phyloP scores from a whole-genome alignment of 257 asterid genomes.

The Solanum sitiens region DNA sequence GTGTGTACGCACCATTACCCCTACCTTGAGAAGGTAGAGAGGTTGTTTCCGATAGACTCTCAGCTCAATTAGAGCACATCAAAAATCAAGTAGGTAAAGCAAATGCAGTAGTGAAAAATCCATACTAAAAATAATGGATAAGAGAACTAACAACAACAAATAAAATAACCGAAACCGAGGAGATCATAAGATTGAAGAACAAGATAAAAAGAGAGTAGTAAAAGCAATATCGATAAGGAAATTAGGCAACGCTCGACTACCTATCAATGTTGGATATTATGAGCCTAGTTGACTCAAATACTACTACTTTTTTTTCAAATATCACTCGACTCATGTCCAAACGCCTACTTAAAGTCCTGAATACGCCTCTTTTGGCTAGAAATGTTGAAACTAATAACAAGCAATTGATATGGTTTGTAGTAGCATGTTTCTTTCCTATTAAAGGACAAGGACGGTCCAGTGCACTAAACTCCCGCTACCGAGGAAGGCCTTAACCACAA shows the following conservation, averaged over 20 bases:
- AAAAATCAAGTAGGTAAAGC: not conserved
- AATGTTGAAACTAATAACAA: not conserved
- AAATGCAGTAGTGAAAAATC: not conserved
- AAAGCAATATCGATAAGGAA: too few relatives aligned
- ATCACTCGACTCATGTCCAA: not conserved
- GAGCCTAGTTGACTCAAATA: not conserved
- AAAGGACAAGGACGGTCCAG: not conserved
- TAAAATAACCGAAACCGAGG: too few relatives aligned
- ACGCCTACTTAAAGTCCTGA: not conserved
- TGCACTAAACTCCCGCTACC: not conserved
- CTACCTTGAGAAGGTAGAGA: too few relatives aligned
- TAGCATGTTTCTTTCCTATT: not conserved
- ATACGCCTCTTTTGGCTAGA: not conserved
- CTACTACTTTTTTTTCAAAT: not conserved
- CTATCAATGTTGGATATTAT: too few relatives aligned
- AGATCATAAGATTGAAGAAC: too few relatives aligned
- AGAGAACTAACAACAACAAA: too few relatives aligned
- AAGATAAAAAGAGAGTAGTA: too few relatives aligned
- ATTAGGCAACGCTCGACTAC: too few relatives aligned
- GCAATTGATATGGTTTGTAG: not conserved
- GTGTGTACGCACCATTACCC: too few relatives aligned
- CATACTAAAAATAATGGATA: too few relatives aligned
- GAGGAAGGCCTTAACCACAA: not conserved
- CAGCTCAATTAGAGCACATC: not conserved
- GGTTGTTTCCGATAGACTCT: not conserved